Evolutionary conservation across 371 early-diverging fungal genomes (phyloP).

Genomic region (Mortierella sp.): DNA sequence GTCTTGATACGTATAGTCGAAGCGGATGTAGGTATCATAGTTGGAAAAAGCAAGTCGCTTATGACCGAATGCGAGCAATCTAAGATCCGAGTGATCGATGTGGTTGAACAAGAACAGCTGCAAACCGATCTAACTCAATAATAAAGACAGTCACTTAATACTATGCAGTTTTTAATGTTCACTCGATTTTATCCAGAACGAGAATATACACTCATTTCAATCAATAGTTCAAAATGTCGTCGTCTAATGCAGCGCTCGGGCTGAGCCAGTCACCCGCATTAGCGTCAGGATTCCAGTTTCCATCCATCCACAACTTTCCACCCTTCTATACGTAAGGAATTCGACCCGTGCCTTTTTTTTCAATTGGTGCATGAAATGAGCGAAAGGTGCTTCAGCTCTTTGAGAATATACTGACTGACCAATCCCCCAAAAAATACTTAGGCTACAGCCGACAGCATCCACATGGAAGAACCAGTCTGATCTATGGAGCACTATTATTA

Average conservation of each 20-base stretch:
- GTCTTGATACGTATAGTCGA: conserved; percentile 44
- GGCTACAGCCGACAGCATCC: conserved; percentile 84
- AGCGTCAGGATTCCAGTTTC: conserved; percentile 70
- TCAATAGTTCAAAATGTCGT: conserved; percentile 19
- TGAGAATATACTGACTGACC: too few relatives aligned
- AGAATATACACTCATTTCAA: background rate
- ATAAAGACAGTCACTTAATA: background rate
- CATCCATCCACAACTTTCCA: conserved; percentile 87
- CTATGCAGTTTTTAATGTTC: too few relatives aligned
- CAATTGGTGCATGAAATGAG: too few relatives aligned
- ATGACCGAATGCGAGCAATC: conserved; percentile 49
- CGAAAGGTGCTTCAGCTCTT: too few relatives aligned
- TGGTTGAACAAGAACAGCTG: conserved; percentile 3
- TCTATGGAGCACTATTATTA: conserved; percentile 84
- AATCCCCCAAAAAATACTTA: conserved; percentile 49
- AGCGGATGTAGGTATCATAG: conserved; percentile 64
- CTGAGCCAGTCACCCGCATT: conserved; percentile 45
- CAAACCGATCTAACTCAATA: background rate
- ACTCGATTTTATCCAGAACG: too few relatives aligned
- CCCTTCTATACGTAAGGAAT: conserved; percentile 89
- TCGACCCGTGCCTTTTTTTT: too few relatives aligned
- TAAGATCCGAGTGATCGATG: conserved; percentile 36
- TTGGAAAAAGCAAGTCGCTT: conserved; percentile 62
- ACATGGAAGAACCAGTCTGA: conserved; percentile 87
- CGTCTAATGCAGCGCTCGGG: conserved; percentile 38